Base-by-base conservation (phyloP, 345 rosid species). In the Moricandia arvensis region DNA sequence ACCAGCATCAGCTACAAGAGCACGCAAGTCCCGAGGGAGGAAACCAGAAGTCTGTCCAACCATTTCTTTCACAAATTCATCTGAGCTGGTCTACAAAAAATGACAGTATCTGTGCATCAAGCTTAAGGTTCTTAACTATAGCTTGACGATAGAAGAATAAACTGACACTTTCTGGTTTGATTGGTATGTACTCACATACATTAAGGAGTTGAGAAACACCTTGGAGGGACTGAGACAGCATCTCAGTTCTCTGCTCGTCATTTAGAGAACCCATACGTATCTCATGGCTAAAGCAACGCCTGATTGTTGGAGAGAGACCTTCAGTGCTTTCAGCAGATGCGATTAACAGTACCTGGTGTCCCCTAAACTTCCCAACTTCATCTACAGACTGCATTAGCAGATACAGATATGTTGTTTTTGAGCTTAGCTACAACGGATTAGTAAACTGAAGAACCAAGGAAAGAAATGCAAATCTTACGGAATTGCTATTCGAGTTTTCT, bases 231-330 rank as follows among this genome's bases (percentile, higher is more conserved):
- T 79, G 93, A 64, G 90, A 80, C 81, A 93, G 64, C 89, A 93
- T 85, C 78, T 85, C 84, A 51, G 74, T 83, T 81, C 98, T 86
- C 82, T 91, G 93, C 62, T 93, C 94, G 81, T 88, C 98, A 72
- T 87, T 83, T 59, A 91, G 77, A 73, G 93, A 84, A 59, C 85
- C 87, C 91, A 91, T 87, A 35, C 85, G 85, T 77, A 93, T 82
- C 80, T 93, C 98, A 73, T 95, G 97, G 86, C 97, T 92, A 82
- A 95, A 92, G 88, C 99, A 95, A 79, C 97, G 95, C 78, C 97
- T 83, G 66, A 95, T 84, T 67, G 86, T 76, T 70, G 93, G 88
- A 58, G 96, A 89, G 64, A 95, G 84, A 65, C 97, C 97, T 81
- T 92, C 99, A 67, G 92, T 78, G 74, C 84, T 85, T 62, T 95